phyloP scores from a whole-genome alignment of 192 early-diverging fungal genomes.

The Geranomyces variabilis region DNA sequence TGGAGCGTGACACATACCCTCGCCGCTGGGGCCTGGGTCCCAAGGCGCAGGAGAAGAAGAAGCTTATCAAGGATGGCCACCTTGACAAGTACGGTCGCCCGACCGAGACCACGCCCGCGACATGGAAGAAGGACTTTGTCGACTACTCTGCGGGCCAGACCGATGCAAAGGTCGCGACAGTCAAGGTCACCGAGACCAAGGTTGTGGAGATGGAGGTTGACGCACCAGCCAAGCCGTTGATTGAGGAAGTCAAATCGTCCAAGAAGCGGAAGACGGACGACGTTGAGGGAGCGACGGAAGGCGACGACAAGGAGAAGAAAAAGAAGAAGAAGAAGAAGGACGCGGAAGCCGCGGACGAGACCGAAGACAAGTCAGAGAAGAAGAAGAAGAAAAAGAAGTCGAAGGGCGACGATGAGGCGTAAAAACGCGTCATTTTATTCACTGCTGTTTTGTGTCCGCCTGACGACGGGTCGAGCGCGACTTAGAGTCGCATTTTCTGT shows the following conservation, averaged over 20 bases:
- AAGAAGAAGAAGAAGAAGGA: slow-evolving; percentile 47
- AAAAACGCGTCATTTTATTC: too few species aligned
- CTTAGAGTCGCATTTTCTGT: too few species aligned
- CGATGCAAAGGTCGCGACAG: slow-evolving; percentile 12
- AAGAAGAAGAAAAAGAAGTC: slow-evolving; percentile 44
- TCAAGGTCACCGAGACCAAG: slow-evolving; percentile 6
- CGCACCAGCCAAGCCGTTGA: slow-evolving; percentile 27
- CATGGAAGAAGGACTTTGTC: slow-evolving; percentile 74
- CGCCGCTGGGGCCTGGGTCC: slow-evolving; percentile 97
- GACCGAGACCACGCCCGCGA: slow-evolving; percentile 79
- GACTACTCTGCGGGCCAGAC: slow-evolving; percentile 47
- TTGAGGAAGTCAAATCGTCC: slow-evolving; percentile 40
- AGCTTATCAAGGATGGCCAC: slow-evolving; percentile 96
- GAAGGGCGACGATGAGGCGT: slow-evolving; percentile 19
- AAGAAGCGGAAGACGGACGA: slow-evolving; percentile 50
- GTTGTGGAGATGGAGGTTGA: slow-evolving; percentile 22
- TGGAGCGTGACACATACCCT: slow-evolving; percentile 99
- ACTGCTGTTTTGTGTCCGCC: too few species aligned
- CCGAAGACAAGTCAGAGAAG: slow-evolving; percentile 24
- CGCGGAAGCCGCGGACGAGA: slow-evolving; percentile 28
- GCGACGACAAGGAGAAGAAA: slow-evolving; percentile 43
- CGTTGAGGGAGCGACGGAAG: slow-evolving; percentile 22
- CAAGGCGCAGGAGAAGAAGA: slow-evolving; percentile 96
- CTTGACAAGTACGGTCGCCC: slow-evolving; percentile 95
- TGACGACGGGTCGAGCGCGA: too few species aligned